Base-by-base conservation (phyloP, 495 filamentous ascomycete species). In the Neurospora sp. region DNA sequence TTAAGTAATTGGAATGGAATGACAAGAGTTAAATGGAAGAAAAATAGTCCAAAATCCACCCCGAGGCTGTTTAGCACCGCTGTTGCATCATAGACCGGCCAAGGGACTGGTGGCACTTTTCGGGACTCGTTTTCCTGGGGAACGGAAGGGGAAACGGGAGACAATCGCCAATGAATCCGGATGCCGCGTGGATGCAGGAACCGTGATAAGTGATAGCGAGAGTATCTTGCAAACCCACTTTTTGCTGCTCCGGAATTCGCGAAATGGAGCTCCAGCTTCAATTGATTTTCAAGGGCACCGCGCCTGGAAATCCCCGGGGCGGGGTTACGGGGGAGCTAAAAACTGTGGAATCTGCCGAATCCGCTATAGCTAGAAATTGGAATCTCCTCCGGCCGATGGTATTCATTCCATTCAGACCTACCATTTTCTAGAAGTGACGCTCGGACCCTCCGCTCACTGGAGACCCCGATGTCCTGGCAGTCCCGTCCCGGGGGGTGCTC, bases 61-160 rank as follows among this genome's bases (percentile, higher is more conserved):
- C 53, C 53, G 27, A 35, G 53, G 53, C 53, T 66, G 27, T 66
- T 66, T 66, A 66, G 53, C 53, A 66, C 53, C 27, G 53, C 31
- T 66, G 53, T 35, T 66, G 53, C 53, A 66, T 66, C 53, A 66
- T 66, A 31, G 53, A 35, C 53, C 53, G 27, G 53, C 74, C 74
- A 22, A 70, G 70, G 59, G 68, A 69, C 69, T 53, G 42, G 12
- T 69, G 27, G 41, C 69, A 27, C 22, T 59, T 37, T 37, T 37
- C 27, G 53, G 53, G 53, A 66, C 7, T 37, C 53, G 53, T 66
- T 66, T 66, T 66, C 53, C 53, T 66, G 53, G 53, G 27, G 27
- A 61, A 31, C 2, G 27, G 27, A 35, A 66, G 5, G 22, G 12
- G 12, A 66, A 66, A 66, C 48, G 20, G 48, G 8, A 66, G 20